Evolutionary conservation across 2,329 filamentous ascomycete genomes (phyloP).

Genomic region (Xenoacremonium recifei): DNA sequence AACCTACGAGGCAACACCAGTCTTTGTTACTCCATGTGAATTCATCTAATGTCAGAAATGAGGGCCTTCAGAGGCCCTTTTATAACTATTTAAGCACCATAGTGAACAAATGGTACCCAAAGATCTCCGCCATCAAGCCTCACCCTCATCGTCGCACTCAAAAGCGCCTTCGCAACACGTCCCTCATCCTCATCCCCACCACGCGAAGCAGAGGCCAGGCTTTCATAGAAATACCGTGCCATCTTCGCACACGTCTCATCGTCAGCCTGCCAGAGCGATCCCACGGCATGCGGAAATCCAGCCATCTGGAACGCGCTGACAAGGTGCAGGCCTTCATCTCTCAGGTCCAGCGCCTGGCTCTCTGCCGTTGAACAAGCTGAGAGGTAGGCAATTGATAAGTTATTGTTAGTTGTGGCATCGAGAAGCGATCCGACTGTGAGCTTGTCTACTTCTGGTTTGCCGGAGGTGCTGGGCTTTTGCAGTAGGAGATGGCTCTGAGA

Average conservation of each 20-base stretch:
- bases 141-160: no score
- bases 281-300: background rate
- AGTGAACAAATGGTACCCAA: no score
- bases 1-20: no score
- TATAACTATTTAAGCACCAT: no score
- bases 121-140: no score
- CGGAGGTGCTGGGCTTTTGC: background rate
- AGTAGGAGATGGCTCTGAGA: background rate
- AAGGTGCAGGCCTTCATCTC: constrained; percentile 1
- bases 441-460: background rate
- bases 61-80: no score
- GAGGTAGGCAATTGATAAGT: constrained; percentile 2
- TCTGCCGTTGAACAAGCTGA: constrained; percentile 3
- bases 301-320: constrained; percentile 3
- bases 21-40: no score
- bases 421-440: background rate
- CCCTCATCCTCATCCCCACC: no score
- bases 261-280: background rate
- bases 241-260: background rate
- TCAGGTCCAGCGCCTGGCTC: background rate
- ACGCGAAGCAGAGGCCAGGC: no score
- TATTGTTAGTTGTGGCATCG: constrained; percentile 2
- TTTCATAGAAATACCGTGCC: no score
- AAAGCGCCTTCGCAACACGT: no score
- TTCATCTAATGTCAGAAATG: no score